Conservation (phyloP, 441 rosid species). For the Aleurites moluccanus region DNA sequence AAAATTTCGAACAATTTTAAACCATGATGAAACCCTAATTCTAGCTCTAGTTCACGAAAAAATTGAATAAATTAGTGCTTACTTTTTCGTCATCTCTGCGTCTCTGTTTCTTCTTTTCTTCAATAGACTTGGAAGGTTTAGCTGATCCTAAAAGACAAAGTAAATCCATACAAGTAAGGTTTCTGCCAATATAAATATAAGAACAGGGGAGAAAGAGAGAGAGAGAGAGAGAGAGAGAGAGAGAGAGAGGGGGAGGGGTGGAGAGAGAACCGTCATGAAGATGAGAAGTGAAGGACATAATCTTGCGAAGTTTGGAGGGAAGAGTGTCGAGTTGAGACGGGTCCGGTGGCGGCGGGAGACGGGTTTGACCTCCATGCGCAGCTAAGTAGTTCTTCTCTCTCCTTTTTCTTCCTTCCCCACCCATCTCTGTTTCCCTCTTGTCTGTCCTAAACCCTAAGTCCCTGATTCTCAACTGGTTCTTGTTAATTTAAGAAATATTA, state of each 20-base stretch:
- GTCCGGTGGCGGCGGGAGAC: slow-evolving; percentile 85
- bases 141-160: slow-evolving; percentile 23
- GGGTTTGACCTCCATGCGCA: slow-evolving; percentile 65
- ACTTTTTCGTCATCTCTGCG: slow-evolving; percentile 22
- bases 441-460: background rate
- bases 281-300: slow-evolving; percentile 55
- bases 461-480: background rate
- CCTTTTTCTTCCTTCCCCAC: slow-evolving; percentile 74
- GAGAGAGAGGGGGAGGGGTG: too few species aligned
- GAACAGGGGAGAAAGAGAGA: background rate
- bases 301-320: slow-evolving; percentile 76
- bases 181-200: background rate
- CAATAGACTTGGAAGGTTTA: slow-evolving; percentile 25
- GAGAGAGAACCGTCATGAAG: slow-evolving; percentile 21
- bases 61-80: background rate
- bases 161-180: background rate
- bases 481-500: too few species aligned
- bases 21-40: slow-evolving; percentile 9
- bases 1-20: background rate
- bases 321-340: slow-evolving; percentile 64
- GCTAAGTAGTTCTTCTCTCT: slow-evolving; percentile 81
- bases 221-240: background rate
- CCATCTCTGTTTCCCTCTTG: slow-evolving; percentile 44
- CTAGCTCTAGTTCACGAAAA: background rate
- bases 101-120: slow-evolving; percentile 23